phyloP scores from a whole-genome alignment of 2,329 filamentous ascomycete genomes.

The Emergomyces orientalis region DNA sequence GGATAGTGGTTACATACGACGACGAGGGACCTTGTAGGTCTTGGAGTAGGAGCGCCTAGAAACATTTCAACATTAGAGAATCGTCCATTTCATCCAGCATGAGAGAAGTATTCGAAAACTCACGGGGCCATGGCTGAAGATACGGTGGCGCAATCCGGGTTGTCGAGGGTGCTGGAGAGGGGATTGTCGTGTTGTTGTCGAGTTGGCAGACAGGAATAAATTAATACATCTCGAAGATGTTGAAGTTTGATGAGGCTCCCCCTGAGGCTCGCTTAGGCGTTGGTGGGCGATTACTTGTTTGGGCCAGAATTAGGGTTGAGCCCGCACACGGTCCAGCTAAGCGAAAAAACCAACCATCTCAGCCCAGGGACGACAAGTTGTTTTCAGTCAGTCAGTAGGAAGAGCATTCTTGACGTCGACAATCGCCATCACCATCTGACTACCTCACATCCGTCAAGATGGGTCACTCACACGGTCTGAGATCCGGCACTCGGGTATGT shows the following conservation, averaged over 20 bases:
- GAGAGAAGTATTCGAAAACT: constrained; percentile 16
- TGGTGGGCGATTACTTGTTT: constrained; percentile 9
- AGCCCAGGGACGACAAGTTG: constrained; percentile 12
- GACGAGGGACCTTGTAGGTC: constrained; percentile 97
- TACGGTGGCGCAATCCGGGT: constrained; percentile 24
- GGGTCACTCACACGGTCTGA: constrained; percentile 81
- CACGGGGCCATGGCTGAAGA: constrained; percentile 39
- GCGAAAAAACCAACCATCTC: constrained; percentile 19
- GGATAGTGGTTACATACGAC: constrained; percentile 46
- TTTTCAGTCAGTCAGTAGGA: background rate
- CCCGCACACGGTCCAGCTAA: constrained; percentile 15
- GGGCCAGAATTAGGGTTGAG: constrained; percentile 15
- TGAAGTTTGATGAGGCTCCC: constrained; percentile 10
- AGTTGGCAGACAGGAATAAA: constrained; percentile 6
- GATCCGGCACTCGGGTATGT: constrained; percentile 74
- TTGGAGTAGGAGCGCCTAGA: constrained; percentile 74
- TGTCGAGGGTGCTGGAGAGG: constrained; percentile 14
- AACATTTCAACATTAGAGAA: constrained; percentile 16
- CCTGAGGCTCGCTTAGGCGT: constrained; percentile 12
- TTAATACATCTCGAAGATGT: no score
- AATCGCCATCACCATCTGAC: constrained; percentile 37
- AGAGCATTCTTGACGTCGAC: constrained; percentile 30
- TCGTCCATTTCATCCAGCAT: background rate
- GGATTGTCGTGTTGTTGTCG: constrained; percentile 11
- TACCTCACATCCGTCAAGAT: constrained; percentile 53